Percentiles rank a stretch among this genome's conserved stretches.
Evolutionary conservation across 768 basidiomycete species (phyloP).

Genomic region (Clitopilus hobsonii): DNA sequence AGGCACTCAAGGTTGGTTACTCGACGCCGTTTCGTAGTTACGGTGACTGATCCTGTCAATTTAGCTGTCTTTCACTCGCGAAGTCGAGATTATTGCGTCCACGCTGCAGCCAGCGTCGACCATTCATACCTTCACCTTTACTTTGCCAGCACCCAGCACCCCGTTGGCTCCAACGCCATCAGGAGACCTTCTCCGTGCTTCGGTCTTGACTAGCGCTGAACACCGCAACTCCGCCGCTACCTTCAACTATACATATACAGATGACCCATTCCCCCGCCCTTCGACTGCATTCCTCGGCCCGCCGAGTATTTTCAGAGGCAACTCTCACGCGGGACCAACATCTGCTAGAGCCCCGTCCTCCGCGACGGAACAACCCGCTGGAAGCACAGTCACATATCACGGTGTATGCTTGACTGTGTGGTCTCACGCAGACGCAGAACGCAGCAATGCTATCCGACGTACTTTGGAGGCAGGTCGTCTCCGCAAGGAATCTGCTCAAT

Average conservation of each 20-base stretch:
- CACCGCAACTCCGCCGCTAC: slow-evolving; percentile 66
- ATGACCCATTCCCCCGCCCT: slow-evolving; percentile 75
- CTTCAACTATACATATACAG: slow-evolving; percentile 68
- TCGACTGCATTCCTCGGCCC: slow-evolving; percentile 80
- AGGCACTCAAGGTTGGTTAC: slow-evolving; percentile 73
- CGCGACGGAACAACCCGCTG: slow-evolving; percentile 21
- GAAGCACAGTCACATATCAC: slow-evolving; percentile 69
- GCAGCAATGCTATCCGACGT: slow-evolving; percentile 77
- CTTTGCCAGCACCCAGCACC: slow-evolving; percentile 69
- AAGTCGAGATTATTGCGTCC: slow-evolving; percentile 94
- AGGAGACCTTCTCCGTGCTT: slow-evolving; percentile 67
- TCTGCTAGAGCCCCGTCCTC: slow-evolving; percentile 24
- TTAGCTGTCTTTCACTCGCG: slow-evolving; percentile 86
- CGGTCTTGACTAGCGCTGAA: slow-evolving; percentile 62
- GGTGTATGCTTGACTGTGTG: slow-evolving; percentile 93
- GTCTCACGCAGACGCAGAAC: slow-evolving; percentile 91
- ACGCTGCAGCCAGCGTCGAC: slow-evolving; percentile 91
- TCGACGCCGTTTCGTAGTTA: background rate
- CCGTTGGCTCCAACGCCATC: slow-evolving; percentile 73
- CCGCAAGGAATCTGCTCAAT: slow-evolving; percentile 78
- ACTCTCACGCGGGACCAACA: slow-evolving; percentile 25
- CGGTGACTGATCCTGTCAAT: slow-evolving; percentile 2
- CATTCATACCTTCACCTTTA: slow-evolving; percentile 89
- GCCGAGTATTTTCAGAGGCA: slow-evolving; percentile 56
- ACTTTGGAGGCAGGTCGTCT: slow-evolving; percentile 76